A percentile compares a stretch with the other conserved stretches of the same genome.
These are phyloP conservation scores for Aspergillus brunneoviolaceus DNA, from an alignment of 2,329 filamentous ascomycete species.

Conservation along the genomic window DNA sequence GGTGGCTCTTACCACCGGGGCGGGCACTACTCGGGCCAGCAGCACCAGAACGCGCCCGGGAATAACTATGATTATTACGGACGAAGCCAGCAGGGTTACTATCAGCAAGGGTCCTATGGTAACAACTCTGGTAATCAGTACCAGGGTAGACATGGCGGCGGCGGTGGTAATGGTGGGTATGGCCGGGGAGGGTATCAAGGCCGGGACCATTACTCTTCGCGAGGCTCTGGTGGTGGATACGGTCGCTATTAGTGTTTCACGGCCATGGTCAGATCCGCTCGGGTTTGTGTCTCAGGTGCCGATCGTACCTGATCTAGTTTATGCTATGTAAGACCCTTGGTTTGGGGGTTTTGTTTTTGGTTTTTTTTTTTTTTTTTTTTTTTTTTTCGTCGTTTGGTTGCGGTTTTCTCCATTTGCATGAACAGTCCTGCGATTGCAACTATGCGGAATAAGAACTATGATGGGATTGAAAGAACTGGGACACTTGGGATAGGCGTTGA, in stretches of 20 bases:
- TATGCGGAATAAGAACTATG: background rate
- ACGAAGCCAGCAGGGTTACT: constrained; percentile 25
- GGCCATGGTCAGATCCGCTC: constrained; percentile 2
- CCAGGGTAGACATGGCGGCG: constrained; percentile 28
- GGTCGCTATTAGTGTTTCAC: constrained; percentile 34
- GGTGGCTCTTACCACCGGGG: constrained; percentile 30
- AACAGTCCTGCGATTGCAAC: background rate
- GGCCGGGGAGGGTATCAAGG: constrained; percentile 24
- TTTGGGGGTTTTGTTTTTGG: background rate
- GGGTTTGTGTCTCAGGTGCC: constrained; percentile 7
- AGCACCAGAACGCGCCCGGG: constrained; percentile 23
- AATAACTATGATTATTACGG: constrained; percentile 27
- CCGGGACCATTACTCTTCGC: constrained; percentile 32
- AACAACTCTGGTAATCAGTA: constrained; percentile 25
- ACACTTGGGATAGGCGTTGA: background rate
- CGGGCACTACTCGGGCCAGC: constrained; percentile 18
- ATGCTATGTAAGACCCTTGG: background rate
- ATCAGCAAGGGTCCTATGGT: constrained; percentile 23
- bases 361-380: constrained; percentile 1
- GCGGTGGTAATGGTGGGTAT: constrained; percentile 25
- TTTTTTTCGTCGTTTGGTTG: constrained; percentile 2
- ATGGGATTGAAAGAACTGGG: background rate
- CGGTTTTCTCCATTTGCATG: background rate
- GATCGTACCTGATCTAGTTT: constrained; percentile 6
- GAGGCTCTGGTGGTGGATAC: constrained; percentile 37